Percentiles rank a stretch among this genome's conserved stretches.
phyloP scores from a whole-genome alignment of 495 filamentous ascomycete species.

The Podospora tetraspora region DNA sequence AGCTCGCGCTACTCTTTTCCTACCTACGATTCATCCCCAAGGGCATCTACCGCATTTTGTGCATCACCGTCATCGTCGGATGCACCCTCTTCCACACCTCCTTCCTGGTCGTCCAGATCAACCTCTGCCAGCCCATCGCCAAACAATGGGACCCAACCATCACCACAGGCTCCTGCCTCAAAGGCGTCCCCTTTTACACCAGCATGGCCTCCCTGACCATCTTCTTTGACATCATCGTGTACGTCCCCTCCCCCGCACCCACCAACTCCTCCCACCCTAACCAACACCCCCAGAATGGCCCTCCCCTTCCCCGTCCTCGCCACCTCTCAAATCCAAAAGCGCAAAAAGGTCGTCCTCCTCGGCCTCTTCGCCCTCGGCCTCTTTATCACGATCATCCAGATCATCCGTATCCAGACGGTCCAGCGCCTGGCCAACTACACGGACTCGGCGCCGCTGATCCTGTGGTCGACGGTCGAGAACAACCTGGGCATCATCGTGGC shows the following conservation, averaged over 20 bases:
- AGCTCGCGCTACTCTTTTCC: slow-evolving; percentile 44
- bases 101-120: slow-evolving; percentile 38
- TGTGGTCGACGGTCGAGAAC: slow-evolving; percentile 51
- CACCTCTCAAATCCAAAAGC: slow-evolving; percentile 35
- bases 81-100: slow-evolving; percentile 31
- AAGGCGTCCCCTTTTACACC: slow-evolving; percentile 41
- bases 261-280: not conserved
- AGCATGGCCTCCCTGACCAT: slow-evolving; percentile 39
- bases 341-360: slow-evolving; percentile 40
- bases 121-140: slow-evolving; percentile 42
- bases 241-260: slow-evolving; percentile 9
- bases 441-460: slow-evolving; percentile 42
- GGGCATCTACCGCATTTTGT: slow-evolving; percentile 33
- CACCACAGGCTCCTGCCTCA: slow-evolving; percentile 36
- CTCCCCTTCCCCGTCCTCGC: slow-evolving; percentile 49
- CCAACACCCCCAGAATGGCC: slow-evolving; percentile 29
- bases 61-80: slow-evolving; percentile 32
- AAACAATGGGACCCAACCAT: slow-evolving; percentile 44
- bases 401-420: slow-evolving; percentile 50
- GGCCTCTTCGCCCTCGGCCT: slow-evolving; percentile 47
- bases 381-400: slow-evolving; percentile 51
- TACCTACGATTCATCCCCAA: slow-evolving; percentile 48
- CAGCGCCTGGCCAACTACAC: slow-evolving; percentile 38
- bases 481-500: slow-evolving; percentile 48
- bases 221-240: slow-evolving; percentile 46